These are phyloP conservation scores for Acidiella bohemica DNA, from an alignment of 495 filamentous ascomycete genomes.

Conservation along the genomic window DNA sequence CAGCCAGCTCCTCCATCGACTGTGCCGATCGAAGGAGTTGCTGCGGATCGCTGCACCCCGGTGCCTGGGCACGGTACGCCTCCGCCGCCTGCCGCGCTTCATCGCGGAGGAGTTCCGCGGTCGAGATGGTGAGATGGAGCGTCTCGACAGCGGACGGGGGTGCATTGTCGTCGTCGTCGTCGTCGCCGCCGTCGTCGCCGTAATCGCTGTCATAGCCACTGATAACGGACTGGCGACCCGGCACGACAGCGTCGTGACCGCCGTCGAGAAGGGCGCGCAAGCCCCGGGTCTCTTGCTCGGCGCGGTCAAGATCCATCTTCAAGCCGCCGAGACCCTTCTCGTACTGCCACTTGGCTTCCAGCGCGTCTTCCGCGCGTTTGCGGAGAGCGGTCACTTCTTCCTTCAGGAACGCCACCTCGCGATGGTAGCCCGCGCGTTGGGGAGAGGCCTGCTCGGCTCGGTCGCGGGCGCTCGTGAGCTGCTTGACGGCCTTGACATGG, in stretches of 20 bases:
- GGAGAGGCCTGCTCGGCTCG: constrained; percentile 55
- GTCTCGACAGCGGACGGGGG: too few species aligned
- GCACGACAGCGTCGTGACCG: constrained; percentile 61
- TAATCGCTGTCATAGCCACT: not conserved
- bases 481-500: constrained; percentile 58
- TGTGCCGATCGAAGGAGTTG: constrained; percentile 51
- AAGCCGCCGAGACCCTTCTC: constrained; percentile 85
- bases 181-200: not conserved
- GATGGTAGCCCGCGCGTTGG: constrained; percentile 63
- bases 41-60: not conserved
- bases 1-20: constrained; percentile 62
- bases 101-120: constrained; percentile 60
- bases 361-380: constrained; percentile 79
- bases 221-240: constrained; percentile 27
- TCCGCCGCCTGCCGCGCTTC: constrained; percentile 47
- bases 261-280: constrained; percentile 69
- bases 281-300: constrained; percentile 78
- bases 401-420: constrained; percentile 63
- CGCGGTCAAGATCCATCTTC: constrained; percentile 94
- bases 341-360: constrained; percentile 93
- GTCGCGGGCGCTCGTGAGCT: constrained; percentile 67
- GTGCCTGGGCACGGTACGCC: constrained; percentile 9
- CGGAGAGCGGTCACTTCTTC: constrained; percentile 76
- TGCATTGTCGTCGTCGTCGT: constrained; percentile 1
- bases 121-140: constrained; percentile 34